Percentiles rank a stretch among this genome's conserved stretches.
Conservation (phyloP, 2,329 filamentous ascomycete genomes). For the Dactylonectria macrodidyma region DNA sequence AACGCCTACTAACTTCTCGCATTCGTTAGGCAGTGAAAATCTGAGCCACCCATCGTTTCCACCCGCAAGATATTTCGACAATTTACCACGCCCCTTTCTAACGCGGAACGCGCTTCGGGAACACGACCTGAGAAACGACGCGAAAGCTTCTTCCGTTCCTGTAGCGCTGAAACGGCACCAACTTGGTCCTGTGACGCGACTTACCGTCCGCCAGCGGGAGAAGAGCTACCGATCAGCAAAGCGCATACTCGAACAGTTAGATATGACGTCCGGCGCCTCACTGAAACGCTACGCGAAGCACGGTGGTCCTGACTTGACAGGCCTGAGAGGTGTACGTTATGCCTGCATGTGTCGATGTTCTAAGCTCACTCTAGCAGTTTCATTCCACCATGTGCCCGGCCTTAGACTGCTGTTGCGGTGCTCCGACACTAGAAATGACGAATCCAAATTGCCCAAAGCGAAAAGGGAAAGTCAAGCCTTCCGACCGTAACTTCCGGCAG, state of each 20-base stretch:
- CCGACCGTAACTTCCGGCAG: constrained; percentile 40
- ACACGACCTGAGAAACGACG: not conserved
- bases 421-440: not conserved
- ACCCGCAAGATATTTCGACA: constrained; percentile 7
- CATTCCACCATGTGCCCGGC: not conserved
- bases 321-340: not conserved
- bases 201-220: not conserved
- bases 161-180: not conserved
- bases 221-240: not conserved
- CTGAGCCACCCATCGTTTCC: constrained; percentile 4
- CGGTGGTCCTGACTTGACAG: not conserved
- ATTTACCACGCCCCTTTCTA: not conserved
- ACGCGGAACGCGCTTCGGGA: not conserved
- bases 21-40: not conserved
- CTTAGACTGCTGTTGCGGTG: not conserved
- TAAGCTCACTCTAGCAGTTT: not conserved
- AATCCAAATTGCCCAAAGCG: too few species aligned
- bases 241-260: not conserved
- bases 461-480: constrained; percentile 15
- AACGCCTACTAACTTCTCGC: not conserved
- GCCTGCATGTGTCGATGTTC: not conserved
- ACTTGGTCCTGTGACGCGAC: not conserved
- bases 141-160: not conserved
- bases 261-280: not conserved
- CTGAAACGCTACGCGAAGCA: not conserved